Percentiles rank a stretch among this genome's conserved stretches.
Conservation (phyloP, 169 alveolate species). For the Plasmodium malariae region DNA sequence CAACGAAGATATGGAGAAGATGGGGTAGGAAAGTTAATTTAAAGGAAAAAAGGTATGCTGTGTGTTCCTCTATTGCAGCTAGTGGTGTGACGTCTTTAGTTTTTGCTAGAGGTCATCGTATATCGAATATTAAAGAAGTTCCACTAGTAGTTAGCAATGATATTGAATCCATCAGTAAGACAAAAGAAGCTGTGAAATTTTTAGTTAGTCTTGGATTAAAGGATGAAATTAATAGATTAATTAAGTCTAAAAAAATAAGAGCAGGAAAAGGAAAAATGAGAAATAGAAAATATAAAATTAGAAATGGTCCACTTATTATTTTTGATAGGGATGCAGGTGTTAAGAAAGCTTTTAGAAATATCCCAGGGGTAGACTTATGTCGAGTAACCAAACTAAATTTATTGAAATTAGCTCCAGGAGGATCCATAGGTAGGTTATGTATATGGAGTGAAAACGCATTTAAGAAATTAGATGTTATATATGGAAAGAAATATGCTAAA, state of each 20-base stretch:
- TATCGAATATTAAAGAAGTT: conserved; percentile 94
- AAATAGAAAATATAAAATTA: conserved; percentile 94
- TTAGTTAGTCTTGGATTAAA: conserved; percentile 92
- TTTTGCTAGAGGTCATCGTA: conserved; percentile 99
- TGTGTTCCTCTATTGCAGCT: conserved; percentile 98
- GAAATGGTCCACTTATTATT: conserved; percentile 98
- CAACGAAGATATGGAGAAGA: conserved; percentile 97
- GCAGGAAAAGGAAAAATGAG: conserved; percentile 97
- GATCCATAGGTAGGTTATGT: conserved; percentile 97
- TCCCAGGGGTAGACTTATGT: conserved; percentile 98
- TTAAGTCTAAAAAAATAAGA: conserved; percentile 88
- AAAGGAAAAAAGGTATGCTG: conserved; percentile 98
- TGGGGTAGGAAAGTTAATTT: conserved; percentile 98
- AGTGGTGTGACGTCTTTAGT: conserved; percentile 97
- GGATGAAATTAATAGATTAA: conserved; percentile 91
- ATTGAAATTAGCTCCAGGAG: conserved; percentile 99
- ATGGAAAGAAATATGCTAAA: conserved; percentile 26
- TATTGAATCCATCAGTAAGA: conserved; percentile 90
- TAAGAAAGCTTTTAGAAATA: conserved; percentile 96
- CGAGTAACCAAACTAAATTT: conserved; percentile 96
- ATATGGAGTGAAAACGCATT: conserved; percentile 98
- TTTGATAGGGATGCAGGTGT: conserved; percentile 95
- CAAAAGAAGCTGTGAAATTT: conserved; percentile 92
- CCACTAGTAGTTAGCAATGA: conserved; percentile 96
- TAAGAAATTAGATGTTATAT: conserved; percentile 87